These are phyloP conservation scores for Botryobasidium botryosum DNA, from an alignment of 768 basidiomycete genomes.

Conservation along the genomic window DNA sequence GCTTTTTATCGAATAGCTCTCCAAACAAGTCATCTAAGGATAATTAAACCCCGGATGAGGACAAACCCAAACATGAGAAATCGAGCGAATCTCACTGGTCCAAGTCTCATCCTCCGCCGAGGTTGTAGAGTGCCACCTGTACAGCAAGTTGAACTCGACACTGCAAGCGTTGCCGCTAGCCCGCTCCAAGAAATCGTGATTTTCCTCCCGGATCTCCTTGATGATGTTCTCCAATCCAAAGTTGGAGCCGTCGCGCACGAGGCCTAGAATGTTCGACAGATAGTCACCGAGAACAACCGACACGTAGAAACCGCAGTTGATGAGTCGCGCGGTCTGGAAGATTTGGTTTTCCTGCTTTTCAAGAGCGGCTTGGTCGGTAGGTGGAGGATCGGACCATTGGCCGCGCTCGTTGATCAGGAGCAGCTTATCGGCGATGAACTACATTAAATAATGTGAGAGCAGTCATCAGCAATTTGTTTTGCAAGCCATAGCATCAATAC, in stretches of 20 bases:
- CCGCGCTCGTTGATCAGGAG: conserved; percentile 69
- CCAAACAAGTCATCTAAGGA: too few relatives aligned
- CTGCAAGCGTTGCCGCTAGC: conserved; percentile 24
- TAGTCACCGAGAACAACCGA: conserved; percentile 14
- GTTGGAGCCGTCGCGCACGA: too few relatives aligned
- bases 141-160: conserved; percentile 13
- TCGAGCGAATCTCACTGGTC: conserved; percentile 7
- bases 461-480: neutral
- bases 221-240: conserved; percentile 1
- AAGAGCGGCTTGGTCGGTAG: conserved; percentile 15
- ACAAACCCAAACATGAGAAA: too few relatives aligned
- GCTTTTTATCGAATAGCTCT: neutral
- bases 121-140: conserved; percentile 12
- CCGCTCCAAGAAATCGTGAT: conserved; percentile 37
- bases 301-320: conserved; percentile 37
- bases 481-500: neutral
- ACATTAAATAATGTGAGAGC: conserved; percentile 1
- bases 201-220: conserved; percentile 7
- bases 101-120: conserved; percentile 9
- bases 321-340: conserved; percentile 65
- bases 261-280: conserved; percentile 10
- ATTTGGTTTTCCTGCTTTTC: conserved; percentile 34
- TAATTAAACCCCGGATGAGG: neutral
- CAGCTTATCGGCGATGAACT: conserved; percentile 57
- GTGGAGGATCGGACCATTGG: conserved; percentile 36